Evolutionary conservation across 2,329 filamentous ascomycete genomes (phyloP).

Genomic region (Pseudocercospora pini-densiflorae): DNA sequence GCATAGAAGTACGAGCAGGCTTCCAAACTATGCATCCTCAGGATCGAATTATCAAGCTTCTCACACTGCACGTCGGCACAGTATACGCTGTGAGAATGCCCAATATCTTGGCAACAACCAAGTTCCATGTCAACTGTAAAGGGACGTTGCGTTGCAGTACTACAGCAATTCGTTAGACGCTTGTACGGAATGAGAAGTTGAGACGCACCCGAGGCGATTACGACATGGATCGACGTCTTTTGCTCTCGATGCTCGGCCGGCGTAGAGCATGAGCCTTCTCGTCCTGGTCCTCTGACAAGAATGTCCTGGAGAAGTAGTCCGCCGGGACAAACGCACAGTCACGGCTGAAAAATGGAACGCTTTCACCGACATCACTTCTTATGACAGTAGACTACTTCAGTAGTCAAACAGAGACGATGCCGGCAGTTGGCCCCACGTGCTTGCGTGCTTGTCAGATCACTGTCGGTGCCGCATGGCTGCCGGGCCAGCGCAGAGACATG

Average conservation of each 20-base stretch:
- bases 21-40: neutral
- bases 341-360: neutral
- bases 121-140: neutral
- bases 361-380: neutral
- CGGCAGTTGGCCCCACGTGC: neutral
- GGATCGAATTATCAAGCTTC: neutral
- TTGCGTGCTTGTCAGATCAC: neutral
- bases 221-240: neutral
- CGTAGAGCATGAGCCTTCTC: neutral
- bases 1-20: neutral
- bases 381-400: neutral
- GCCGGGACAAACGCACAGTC: neutral
- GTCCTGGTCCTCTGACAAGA: neutral
- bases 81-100: neutral
- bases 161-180: neutral
- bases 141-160: neutral
- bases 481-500: slow-evolving; percentile 3
- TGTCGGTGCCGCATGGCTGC: neutral
- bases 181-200: neutral
- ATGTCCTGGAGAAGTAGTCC: neutral
- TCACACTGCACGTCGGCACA: neutral
- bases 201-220: neutral
- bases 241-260: neutral
- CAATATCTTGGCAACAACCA: slow-evolving; percentile 12
- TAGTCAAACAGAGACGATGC: neutral